phyloP scores from a whole-genome alignment of 805 yeast species.

The Scheffersomyces amazonensis region DNA sequence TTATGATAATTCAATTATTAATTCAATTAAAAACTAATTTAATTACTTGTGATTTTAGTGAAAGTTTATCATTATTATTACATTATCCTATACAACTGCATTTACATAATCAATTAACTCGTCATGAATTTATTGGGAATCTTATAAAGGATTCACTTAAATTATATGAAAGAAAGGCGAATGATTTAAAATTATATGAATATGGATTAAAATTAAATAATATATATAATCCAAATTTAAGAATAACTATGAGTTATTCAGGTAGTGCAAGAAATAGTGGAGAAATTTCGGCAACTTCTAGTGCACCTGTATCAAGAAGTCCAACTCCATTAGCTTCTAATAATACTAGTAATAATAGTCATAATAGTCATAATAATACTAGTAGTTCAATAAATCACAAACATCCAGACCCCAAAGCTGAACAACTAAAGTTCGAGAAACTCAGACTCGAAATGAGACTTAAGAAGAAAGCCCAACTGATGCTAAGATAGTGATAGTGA shows the following conservation, averaged over 20 bases:
- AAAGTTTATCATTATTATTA: constrained; percentile 44
- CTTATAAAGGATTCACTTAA: constrained; percentile 33
- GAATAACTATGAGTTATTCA: constrained; percentile 20
- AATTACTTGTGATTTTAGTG: constrained; percentile 50
- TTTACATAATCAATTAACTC: constrained; percentile 7
- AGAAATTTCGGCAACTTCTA: constrained; percentile 12
- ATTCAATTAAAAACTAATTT: constrained; percentile 43
- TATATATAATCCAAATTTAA: constrained; percentile 36
- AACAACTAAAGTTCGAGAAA: constrained; percentile 43
- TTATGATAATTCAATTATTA: constrained; percentile 40
- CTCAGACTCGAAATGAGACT: constrained; percentile 44
- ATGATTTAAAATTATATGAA: constrained; percentile 36
- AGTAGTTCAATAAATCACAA: too few relatives aligned
- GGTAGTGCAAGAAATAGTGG: constrained; percentile 19
- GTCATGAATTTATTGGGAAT: constrained; percentile 18
- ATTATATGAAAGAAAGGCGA: constrained; percentile 27
- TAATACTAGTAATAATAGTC: constrained; percentile 6
- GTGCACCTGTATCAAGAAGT: constrained; percentile 1
- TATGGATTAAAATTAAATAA: constrained; percentile 40
- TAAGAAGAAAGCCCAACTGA: constrained; percentile 41
- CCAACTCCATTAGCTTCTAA: constrained; percentile 3
- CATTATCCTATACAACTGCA: constrained; percentile 44
- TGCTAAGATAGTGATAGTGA: constrained; percentile 16
- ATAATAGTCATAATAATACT: constrained; percentile 6
- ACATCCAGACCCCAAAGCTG: constrained; percentile 18